Evolutionary conservation across 148 eudicot genomes (phyloP), one percentile per base, ranked within the genome.

Genomic region (Euryodendron excelsum): DNA sequence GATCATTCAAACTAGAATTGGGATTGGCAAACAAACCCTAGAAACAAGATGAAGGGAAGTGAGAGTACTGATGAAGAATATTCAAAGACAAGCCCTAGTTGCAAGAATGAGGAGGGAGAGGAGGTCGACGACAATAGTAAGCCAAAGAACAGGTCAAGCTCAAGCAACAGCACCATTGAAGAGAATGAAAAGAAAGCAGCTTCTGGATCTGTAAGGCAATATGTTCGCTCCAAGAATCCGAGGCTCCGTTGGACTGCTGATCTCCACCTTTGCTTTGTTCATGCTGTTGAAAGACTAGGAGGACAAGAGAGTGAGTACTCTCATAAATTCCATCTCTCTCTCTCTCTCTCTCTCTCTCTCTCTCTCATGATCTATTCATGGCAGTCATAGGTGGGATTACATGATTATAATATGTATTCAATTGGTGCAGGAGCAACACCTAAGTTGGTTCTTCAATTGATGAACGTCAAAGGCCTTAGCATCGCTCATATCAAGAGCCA

Each of bases 401-500:
- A n/a, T n/a, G n/a, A n/a, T n/a, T n/a, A n/a, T n/a, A n/a, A 21
- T 13, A 52, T 10, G 28, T 5, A 30, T 68, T 55, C 13, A 50
- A 47, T 84, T 67, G 55, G 64, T 84, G 81, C 76, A 94, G 98
- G 92, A 79, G 98, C 98, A 78, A 94, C 98, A 15, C 98, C 98
- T 4, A 94, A 94, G 79, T 81, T 90, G 83, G 98, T 94, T 77
- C 98, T 94, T 79, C 92, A 92, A 76, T 65, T 92, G 86, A 94
- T 94, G 98, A 92, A 94, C 80, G 78, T 94, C 82, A 94, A 94
- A 88, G 98, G 97, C 58, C 89, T 94, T 25, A 94, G 97, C 77
- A 94, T 94, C 75, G 92, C 97, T 85, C 98, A 94, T 88, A 92
- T 94, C 80, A 94, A 94, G 86, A 94, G 98, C 85, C 98, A 94